Evolutionary conservation across 495 filamentous ascomycete species (phyloP), one percentile per base, ranked within the genome.

Genomic region (Bacidia gigantensis): DNA sequence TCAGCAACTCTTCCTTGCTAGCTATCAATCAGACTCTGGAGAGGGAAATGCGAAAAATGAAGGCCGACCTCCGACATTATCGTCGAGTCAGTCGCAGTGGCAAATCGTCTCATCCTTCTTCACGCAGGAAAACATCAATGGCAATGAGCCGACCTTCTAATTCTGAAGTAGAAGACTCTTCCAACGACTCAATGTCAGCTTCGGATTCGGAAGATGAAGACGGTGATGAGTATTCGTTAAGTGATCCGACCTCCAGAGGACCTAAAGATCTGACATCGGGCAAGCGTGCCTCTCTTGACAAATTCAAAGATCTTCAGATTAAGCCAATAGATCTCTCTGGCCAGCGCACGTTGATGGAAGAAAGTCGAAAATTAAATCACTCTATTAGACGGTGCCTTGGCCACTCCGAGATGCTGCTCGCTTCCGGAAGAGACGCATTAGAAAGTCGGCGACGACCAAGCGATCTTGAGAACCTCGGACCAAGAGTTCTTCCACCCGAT

Each of bases 1-100:
- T 99, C 54, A 94, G 86, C 55, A 99, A 99, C 58, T 90, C 87
- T 1, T 95, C 88, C 21, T 77, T 99, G 7, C 75, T 95, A 25
- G 93, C 93, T n/a, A 96, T 99, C 67, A 99, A 99, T 60, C 78
- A 88, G 46, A 88, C 87, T 0, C 69, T 99, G 1, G 92, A 99
- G 65, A 76, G 86, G 10, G 86, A 96, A 59, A 78, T 99, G 65
- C 78, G 87, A 3, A 92, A 92, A 59, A 92, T 97, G 61, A 87
- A 85, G 20, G 77, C 86, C 7, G 90, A 99, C 64, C 64, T 99
- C 35, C 80, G 90, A 24, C 75, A 87, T 25, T 96, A 79, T 60
- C 79, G 86, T 23, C 81, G 92, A 11, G 70, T 95, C 21, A 88
- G 84, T 26, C 79, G 89, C 7, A 76, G 84, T 0, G 86, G 88